Evolutionary conservation across 495 filamentous ascomycete genomes (phyloP), one percentile per base, ranked within the genome.

Genomic region (Margaritispora aquatica): DNA sequence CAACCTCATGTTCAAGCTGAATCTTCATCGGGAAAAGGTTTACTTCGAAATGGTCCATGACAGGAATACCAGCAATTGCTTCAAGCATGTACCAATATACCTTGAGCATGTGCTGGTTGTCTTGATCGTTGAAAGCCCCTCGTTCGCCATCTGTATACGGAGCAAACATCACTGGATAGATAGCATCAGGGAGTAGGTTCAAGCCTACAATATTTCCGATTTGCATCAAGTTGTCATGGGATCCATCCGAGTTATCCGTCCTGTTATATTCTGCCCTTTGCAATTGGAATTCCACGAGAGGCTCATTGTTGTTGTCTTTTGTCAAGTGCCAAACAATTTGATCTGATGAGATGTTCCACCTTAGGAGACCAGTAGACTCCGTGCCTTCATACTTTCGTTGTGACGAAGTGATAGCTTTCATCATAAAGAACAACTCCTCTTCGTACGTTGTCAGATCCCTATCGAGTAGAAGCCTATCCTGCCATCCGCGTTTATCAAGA

Each of bases 401-500:
- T 9, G 92, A 92, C 2, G 92, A 93, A 0, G 93, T 99, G 71
- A 99, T 97, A 21, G 94, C 94, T 65, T 99, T 97, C 95, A 97
- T 97, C 80, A 97, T 88, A 75, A 99, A 99, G 77, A 99, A 99
- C 31, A 99, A 74, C 72, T 99, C 95, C 67, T 99, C 95, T 68
- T 97, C 95, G 67, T 88, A 97, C 51, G 80, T 83, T 19, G 88
- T 80, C 55, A 99, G 76, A 67, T 99, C 94, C 44, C 88, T 85
- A 66, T 97, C 94, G 23, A 99, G 80, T 8, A 83, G 69, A 62
- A 96, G 74, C 29, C 91, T 83, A 69, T 96, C 92, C 61, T 93
- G 82, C 93, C 94, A 97, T 11, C 91, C 92, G 67, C 89, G 84
- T 63, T 85, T 86, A 66, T 97, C 95, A 46, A 99, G 74, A 55